Evolutionary conservation across 176 grass and related monocot species (phyloP), one percentile per base, ranked within the genome.

Genomic region (Oryza coarctata): DNA sequence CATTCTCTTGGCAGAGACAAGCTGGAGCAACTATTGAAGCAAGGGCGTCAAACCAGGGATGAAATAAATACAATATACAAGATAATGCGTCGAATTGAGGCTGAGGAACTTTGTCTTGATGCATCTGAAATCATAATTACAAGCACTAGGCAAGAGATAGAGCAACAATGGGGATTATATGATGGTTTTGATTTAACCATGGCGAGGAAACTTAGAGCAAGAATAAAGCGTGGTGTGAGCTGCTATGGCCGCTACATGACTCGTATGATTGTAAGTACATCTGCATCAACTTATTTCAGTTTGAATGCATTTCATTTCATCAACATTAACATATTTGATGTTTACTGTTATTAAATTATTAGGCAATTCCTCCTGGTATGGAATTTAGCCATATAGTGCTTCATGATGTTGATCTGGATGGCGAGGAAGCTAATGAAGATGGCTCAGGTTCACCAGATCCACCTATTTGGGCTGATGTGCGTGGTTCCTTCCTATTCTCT

Each of bases 1-100:
- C 94, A 97, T 86, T 97, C 94, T 65, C 89, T 97, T 49, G 94
- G 94, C 33, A 93, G 89, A 82, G 83, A 97, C 82, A 97, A 97
- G 45, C 84, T 97, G 61, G 94, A 97, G 66, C 94, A 97, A 30
- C 87, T 94, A 43, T 63, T 97, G 26, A 97, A 94, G 71, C 94
- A 97, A 89, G 94, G 94, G 4, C 86, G 84, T 55, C 94, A 97
- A 71, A 88, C 88, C 14, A 93, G 86, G 74, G 94, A 93, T 20
- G 94, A 94, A 80, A 83, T 93, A 84, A 73, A 97, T 91, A 62
- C 65, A 43, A 89, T 76, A 29, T 97, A 97, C 71, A 97, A 97
- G 87, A 97, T 97, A 91, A 89, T 89, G 84, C 84, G 91, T 41
- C 85, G 91, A 29, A 97, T 97, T 58, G 94, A 97, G 79, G 94